A percentile compares a stretch with the other conserved stretches of the same genome.
phyloP scores from a whole-genome alignment of 768 basidiomycete genomes.

The Tylopilus rubrobrunneus region DNA sequence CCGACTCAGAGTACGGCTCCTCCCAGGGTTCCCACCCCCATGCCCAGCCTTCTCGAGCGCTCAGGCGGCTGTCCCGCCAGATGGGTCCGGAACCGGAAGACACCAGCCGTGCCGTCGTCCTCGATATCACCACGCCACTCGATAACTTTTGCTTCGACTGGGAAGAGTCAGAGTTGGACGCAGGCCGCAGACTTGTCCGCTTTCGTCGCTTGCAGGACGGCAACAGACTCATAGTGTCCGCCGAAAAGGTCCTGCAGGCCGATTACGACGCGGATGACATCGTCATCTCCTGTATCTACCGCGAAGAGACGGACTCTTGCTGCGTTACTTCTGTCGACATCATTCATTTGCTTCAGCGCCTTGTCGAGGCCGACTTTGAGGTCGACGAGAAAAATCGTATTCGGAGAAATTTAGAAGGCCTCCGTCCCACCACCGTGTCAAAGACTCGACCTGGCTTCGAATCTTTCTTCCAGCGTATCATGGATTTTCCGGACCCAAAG shows the following conservation, averaged over 20 bases:
- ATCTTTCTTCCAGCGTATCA: conserved; percentile 91
- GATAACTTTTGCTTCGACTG: conserved; percentile 53
- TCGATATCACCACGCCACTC: conserved; percentile 59
- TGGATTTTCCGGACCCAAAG: conserved; percentile 92
- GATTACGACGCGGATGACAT: conserved; percentile 72
- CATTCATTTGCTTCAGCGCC: conserved; percentile 83
- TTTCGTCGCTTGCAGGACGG: conserved; percentile 80
- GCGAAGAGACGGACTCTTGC: conserved; percentile 69
- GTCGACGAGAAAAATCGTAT: conserved; percentile 98
- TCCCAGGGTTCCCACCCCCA: conserved; percentile 21
- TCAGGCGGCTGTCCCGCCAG: conserved; percentile 25
- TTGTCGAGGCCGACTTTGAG: conserved; percentile 71
- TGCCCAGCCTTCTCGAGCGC: conserved; percentile 7
- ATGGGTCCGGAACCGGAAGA: conserved; percentile 36
- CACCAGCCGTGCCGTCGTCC: conserved; percentile 49
- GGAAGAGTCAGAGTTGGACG: conserved; percentile 59
- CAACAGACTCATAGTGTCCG: conserved; percentile 70
- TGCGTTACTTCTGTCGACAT: conserved; percentile 96
- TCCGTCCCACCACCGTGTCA: conserved; percentile 84
- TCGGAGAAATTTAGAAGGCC: conserved; percentile 88
- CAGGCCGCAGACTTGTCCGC: conserved; percentile 80
- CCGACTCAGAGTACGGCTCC: conserved; percentile 35
- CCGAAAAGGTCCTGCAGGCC: conserved; percentile 67
- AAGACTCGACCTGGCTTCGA: conserved; percentile 80
- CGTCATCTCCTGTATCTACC: conserved; percentile 94